Evolutionary conservation across 768 basidiomycete genomes (phyloP).

Genomic region (Tricholoma saponaceum): DNA sequence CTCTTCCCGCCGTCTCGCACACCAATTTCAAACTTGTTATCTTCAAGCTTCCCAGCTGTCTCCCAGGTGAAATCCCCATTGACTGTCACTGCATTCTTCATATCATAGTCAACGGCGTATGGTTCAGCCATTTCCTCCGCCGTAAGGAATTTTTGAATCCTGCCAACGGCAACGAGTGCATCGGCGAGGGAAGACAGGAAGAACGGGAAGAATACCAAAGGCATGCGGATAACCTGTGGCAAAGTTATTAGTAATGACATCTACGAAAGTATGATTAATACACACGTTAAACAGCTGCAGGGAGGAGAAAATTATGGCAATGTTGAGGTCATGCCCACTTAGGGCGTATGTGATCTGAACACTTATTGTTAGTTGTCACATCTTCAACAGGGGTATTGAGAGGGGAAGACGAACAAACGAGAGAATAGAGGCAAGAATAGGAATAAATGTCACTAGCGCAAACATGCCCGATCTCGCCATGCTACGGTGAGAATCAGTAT

Average conservation of each 20-base stretch:
- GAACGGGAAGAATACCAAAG: conserved; percentile 54
- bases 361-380: too few relatives aligned
- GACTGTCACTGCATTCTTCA: conserved; percentile 37
- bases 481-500: too few relatives aligned
- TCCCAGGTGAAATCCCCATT: conserved; percentile 56
- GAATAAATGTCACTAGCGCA: conserved; percentile 45
- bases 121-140: conserved; percentile 52
- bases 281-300: conserved; percentile 57
- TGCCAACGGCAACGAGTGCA: conserved; percentile 44
- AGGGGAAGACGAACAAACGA: conserved; percentile 36
- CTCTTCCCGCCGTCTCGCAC: conserved; percentile 10
- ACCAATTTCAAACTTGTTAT: conserved; percentile 6
- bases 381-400: too few relatives aligned
- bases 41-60: conserved; percentile 20
- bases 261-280: background rate
- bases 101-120: conserved; percentile 37
- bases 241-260: too few relatives aligned
- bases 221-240: conserved; percentile 52
- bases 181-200: conserved; percentile 48
- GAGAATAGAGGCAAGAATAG: conserved; percentile 45
- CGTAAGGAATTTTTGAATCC: conserved; percentile 44
- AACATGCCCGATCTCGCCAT: conserved; percentile 35
- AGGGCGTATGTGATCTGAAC: conserved; percentile 67
- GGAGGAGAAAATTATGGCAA: conserved; percentile 52
- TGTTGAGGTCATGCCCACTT: conserved; percentile 48